Conservation (phyloP, 2,329 filamentous ascomycete species). For the Pseudocercospora ulei region DNA sequence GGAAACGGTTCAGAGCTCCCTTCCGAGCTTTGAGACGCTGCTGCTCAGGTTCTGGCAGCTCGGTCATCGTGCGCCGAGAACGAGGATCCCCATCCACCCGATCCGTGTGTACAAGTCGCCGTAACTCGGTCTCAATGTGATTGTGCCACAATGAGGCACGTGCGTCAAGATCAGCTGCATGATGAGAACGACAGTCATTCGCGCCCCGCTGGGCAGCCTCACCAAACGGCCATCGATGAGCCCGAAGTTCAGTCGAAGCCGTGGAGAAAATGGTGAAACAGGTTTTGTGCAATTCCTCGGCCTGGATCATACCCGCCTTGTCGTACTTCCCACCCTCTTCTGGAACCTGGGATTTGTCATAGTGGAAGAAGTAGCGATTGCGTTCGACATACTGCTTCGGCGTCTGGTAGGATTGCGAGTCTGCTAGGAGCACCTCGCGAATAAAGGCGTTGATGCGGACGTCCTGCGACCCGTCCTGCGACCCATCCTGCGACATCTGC, state of each 20-base stretch:
- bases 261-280: background rate
- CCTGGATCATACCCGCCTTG: slow-evolving; percentile 5
- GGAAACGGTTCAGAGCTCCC: slow-evolving; percentile 44
- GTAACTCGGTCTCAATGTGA: slow-evolving; percentile 4
- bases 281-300: slow-evolving; percentile 1
- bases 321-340: slow-evolving; percentile 9
- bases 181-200: background rate
- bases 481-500: background rate
- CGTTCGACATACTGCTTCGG: slow-evolving; percentile 48
- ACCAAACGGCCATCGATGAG: background rate
- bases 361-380: slow-evolving; percentile 50
- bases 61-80: slow-evolving; percentile 7
- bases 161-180: background rate
- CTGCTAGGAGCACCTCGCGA: slow-evolving; percentile 43
- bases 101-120: background rate
- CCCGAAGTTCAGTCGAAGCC: background rate
- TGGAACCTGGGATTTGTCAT: slow-evolving; percentile 19
- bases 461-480: background rate
- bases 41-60: slow-evolving; percentile 10
- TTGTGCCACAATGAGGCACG: background rate
- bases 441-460: slow-evolving; percentile 41
- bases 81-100: background rate
- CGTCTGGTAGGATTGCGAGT: slow-evolving; percentile 50
- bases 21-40: slow-evolving; percentile 22
- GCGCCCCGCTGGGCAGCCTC: background rate